Base-by-base conservation (phyloP, 495 filamentous ascomycete species). In the Chaetomium cochliodes region DNA sequence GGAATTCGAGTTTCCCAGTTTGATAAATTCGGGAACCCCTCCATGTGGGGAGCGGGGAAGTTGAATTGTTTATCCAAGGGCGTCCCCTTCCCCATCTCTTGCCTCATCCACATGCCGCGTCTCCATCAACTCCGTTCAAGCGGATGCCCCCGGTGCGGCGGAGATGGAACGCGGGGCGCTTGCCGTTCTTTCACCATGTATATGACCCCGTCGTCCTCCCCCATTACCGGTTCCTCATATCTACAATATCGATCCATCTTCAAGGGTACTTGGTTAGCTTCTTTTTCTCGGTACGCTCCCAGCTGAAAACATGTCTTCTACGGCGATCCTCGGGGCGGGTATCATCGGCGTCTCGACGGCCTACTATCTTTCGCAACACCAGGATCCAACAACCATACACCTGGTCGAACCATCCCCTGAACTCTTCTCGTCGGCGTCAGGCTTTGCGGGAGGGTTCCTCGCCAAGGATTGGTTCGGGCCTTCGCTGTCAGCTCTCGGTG, bases 341-440 rank as follows among this genome's bases (percentile, higher is more conserved):
- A 92, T 94, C 74, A 91, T 94, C 46, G 89, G 89, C 64, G 73
- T 85, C 53, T 88, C 88, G n/a, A 90, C 88, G 26, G 91, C 90
- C 13, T 92, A 89, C 74, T 91, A 91, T 71, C 82, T 92, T 51
- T 84, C 84, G 23, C 75, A 85, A 41, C 78, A 81, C 37, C 81
- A 82, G 20, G 74, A 78, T 20, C 74, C 81, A 5, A 75, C 81
- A 13, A 78, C 79, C 47, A 87, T 93, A 64, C 86, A 92, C 68
- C 82, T 93, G 44, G 73, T 93, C 57, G 91, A 93, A 62, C 75
- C 86, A 18, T 85, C 86, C 0, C 75, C 81, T 0, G 73, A 83
- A 33, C 82, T 92, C 30, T 92, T 92, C 75, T 82, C 85, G 23
- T 86, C 84, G 22, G 89, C 90, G 3, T 92, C 89, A 5, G 89